Percentiles rank a stretch among this genome's conserved stretches.
These are phyloP conservation scores for Starmera quercuum DNA, from an alignment of 805 yeast species.

Conservation along the genomic window DNA sequence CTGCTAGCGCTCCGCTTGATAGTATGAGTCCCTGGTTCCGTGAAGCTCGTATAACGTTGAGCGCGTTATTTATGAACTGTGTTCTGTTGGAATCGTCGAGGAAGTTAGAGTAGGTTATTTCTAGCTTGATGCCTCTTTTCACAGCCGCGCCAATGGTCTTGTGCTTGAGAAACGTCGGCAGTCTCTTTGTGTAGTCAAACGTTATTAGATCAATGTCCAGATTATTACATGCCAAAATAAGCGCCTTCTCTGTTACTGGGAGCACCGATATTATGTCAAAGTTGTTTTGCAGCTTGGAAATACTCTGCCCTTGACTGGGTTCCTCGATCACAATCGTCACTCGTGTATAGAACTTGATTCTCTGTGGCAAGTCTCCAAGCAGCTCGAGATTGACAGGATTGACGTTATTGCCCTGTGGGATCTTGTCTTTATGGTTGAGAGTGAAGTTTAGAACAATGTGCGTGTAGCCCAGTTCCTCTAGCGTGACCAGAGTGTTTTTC, in stretches of 20 bases:
- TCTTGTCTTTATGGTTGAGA: conserved; percentile 40
- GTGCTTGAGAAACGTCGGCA: conserved; percentile 76
- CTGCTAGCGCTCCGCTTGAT: conserved; percentile 62
- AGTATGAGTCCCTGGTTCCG: conserved; percentile 73
- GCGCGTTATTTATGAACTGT: conserved; percentile 61
- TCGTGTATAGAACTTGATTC: conserved; percentile 53
- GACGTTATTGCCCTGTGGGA: conserved; percentile 35
- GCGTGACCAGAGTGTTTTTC: conserved; percentile 42
- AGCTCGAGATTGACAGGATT: conserved; percentile 35
- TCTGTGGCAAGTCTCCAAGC: conserved; percentile 16
- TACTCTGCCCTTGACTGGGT: conserved; percentile 63
- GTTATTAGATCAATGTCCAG: conserved; percentile 80
- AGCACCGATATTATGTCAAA: conserved; percentile 80
- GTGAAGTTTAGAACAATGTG: conserved; percentile 70
- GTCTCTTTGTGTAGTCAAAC: conserved; percentile 52
- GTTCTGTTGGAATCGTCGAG: conserved; percentile 41
- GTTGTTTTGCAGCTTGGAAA: conserved; percentile 29
- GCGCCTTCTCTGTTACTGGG: conserved; percentile 73
- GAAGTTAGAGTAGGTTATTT: conserved; percentile 59
- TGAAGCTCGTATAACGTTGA: conserved; percentile 73
- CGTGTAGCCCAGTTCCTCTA: conserved; percentile 60
- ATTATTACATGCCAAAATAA: conserved; percentile 65
- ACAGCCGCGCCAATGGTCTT: conserved; percentile 79
- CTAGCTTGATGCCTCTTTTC: conserved; percentile 76
- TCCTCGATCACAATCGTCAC: conserved; percentile 73